Conservation (phyloP, 192 early-diverging fungal genomes). For the Phycomyces blakesleeanus region DNA sequence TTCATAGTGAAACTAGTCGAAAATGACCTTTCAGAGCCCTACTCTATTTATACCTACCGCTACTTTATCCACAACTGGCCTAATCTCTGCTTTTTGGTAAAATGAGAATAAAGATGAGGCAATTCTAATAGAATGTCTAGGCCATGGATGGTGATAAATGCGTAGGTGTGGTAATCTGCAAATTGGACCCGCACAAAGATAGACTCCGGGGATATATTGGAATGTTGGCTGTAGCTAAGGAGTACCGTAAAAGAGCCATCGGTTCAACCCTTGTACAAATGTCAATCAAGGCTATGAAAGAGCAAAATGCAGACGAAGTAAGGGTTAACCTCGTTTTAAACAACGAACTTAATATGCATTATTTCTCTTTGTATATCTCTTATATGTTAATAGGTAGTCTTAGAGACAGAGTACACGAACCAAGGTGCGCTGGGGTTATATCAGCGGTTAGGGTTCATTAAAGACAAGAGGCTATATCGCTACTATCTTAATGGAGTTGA, state of each 20-base stretch:
- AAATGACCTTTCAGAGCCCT: constrained; percentile 94
- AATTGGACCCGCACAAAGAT: constrained; percentile 71
- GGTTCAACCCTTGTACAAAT: constrained; percentile 69
- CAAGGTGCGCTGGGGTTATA: constrained; percentile 81
- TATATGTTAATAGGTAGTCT: constrained; percentile 61
- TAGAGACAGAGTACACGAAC: constrained; percentile 93
- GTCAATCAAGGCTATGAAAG: constrained; percentile 75
- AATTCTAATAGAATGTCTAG: constrained; percentile 23
- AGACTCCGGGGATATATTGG: constrained; percentile 89
- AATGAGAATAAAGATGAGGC: not conserved
- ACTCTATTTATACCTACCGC: constrained; percentile 95
- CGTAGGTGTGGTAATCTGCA: constrained; percentile 87
- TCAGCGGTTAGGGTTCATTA: constrained; percentile 85
- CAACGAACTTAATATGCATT: constrained; percentile 1
- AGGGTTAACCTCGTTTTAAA: not conserved
- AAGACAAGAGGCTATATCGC: constrained; percentile 84
- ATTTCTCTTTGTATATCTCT: not conserved
- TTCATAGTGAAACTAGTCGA: constrained; percentile 80
- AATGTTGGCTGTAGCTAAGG: constrained; percentile 90
- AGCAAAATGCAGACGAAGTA: constrained; percentile 79
- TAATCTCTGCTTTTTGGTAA: constrained; percentile 77
- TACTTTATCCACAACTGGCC: constrained; percentile 95
- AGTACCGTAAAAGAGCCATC: constrained; percentile 76
- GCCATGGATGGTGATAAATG: constrained; percentile 58
- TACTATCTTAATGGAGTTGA: constrained; percentile 96